phyloP scores from a whole-genome alignment of 2,329 filamentous ascomycete genomes.

The Microdochium nivale region DNA sequence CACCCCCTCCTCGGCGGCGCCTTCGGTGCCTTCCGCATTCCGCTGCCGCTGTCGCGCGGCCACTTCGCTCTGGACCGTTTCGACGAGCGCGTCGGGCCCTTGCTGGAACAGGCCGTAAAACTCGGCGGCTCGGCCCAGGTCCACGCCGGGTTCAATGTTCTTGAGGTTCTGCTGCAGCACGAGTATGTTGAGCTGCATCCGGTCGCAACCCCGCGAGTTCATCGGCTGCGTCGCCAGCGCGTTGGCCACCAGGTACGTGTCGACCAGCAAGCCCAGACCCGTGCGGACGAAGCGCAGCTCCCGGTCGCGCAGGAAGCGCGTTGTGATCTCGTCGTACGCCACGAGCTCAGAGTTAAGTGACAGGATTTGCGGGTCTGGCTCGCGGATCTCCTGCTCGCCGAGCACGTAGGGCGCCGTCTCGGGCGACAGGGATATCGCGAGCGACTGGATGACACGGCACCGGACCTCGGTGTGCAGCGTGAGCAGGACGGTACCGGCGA shows the following conservation, averaged over 20 bases:
- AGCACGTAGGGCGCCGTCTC: slow-evolving; percentile 53
- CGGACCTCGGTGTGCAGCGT: slow-evolving; percentile 86
- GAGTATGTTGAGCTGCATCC: slow-evolving; percentile 88
- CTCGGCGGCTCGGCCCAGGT: slow-evolving; percentile 51
- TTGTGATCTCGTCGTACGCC: slow-evolving; percentile 77
- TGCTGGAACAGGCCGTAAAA: slow-evolving; percentile 63
- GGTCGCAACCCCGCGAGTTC: slow-evolving; percentile 74
- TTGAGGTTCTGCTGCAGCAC: slow-evolving; percentile 96
- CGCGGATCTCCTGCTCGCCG: slow-evolving; percentile 62
- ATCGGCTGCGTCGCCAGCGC: slow-evolving; percentile 66
- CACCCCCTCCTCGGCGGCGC: slow-evolving; percentile 1
- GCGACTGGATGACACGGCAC: slow-evolving; percentile 74
- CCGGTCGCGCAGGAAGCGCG: slow-evolving; percentile 59
- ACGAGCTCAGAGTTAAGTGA: slow-evolving; percentile 75
- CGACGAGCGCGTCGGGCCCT: slow-evolving; percentile 57
- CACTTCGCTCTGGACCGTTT: slow-evolving; percentile 41
- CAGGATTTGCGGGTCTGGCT: slow-evolving; percentile 74
- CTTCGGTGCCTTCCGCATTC: slow-evolving; percentile 18
- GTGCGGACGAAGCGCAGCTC: slow-evolving; percentile 70
- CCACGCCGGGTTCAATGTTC: slow-evolving; percentile 70
- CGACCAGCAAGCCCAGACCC: slow-evolving; percentile 70
- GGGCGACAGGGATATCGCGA: slow-evolving; percentile 55
- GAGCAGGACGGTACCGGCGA: slow-evolving; percentile 70
- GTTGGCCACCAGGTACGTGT: slow-evolving; percentile 67
- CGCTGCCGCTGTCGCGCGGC: slow-evolving; percentile 7